Base-by-base conservation (phyloP, 2,329 filamentous ascomycete species). In the Arthroderma sp. region DNA sequence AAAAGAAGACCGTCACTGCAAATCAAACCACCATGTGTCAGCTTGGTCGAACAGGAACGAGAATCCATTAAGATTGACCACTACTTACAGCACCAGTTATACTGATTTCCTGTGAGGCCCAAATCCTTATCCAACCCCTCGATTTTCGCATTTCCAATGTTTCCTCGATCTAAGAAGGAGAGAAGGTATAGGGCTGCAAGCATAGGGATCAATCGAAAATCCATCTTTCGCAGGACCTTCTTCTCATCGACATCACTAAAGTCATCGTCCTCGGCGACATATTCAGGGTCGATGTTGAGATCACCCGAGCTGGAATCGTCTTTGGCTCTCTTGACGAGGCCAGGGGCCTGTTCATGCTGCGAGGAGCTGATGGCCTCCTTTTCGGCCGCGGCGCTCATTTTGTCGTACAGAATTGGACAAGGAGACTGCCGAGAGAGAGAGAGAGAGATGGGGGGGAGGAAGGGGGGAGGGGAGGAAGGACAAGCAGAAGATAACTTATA, bases 211-310 rank as follows among this genome's bases (percentile, higher is more conserved):
- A 66, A 44, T 3, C 58, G 58, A 29, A 61, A 41, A 43, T 66
- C 63, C 60, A 65, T 64, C 47, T 64, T 66, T 51, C 63, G 57
- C 39, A 67, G 52, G 10, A 65, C 59, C 38, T 58, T 59, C 49
- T 63, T 64, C 45, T 63, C 61, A 44, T 64, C 59, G 4, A 65
- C 55, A 48, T 64, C 59, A 15, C 58, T 58, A 38, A 65, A 65
- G 6, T 51, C 48, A 5, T 40, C 41, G 7, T 47, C 45, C 9
- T 40, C 7, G 7, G n/a, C 28, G 3, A 29, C 22, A 31, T 42
- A 45, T n/a, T 22, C 38, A 30, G 42, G 32, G 5, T 45, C 38
- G 15, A 11, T 32, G 10, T 5, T 36, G 28, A 15, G 11, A 4
- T 36, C 42, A 2, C 40, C 42, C 4, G 29, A 36, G 30, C n/a